Conservation (phyloP, 192 early-diverging fungal species). For the Gonapodya prolifera region DNA sequence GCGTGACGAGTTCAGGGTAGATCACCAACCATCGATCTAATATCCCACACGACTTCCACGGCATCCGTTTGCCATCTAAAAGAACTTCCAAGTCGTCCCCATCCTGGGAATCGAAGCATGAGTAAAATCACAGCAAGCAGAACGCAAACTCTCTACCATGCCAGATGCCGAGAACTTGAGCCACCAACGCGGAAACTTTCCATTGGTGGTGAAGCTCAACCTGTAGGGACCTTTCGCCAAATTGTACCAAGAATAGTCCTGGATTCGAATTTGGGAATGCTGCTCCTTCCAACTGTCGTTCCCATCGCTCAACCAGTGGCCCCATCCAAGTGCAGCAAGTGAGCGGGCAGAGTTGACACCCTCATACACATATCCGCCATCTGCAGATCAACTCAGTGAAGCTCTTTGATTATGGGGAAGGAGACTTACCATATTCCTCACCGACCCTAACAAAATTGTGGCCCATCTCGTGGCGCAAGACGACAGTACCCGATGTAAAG, state of each 20-base stretch:
- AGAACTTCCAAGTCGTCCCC: constrained; percentile 24
- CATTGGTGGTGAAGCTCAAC: constrained; percentile 33
- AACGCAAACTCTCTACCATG: constrained; percentile 34
- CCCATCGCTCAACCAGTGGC: constrained; percentile 35
- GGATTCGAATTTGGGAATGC: constrained; percentile 19
- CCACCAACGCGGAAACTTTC: constrained; percentile 31
- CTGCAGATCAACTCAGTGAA: background rate
- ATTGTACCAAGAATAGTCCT: constrained; percentile 49
- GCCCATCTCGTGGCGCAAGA: constrained; percentile 43
- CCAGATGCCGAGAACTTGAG: constrained; percentile 43
- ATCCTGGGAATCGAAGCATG: background rate
- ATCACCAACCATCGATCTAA: constrained; percentile 34
- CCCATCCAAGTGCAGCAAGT: constrained; percentile 37
- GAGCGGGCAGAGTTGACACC: constrained; percentile 33
- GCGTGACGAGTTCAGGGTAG: no score
- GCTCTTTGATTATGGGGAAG: background rate
- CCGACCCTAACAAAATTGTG: constrained; percentile 27
- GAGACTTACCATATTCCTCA: constrained; percentile 20
- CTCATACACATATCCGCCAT: constrained; percentile 20
- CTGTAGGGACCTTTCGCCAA: constrained; percentile 37
- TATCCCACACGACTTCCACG: constrained; percentile 30
- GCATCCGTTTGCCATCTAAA: constrained; percentile 33
- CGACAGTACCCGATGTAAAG: constrained; percentile 37
- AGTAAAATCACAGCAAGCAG: background rate
- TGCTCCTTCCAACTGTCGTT: constrained; percentile 21